Evolutionary conservation across 139 green algal species (phyloP), one percentile per base, ranked within the genome.

Genomic region (Chlorella vulgaris): DNA sequence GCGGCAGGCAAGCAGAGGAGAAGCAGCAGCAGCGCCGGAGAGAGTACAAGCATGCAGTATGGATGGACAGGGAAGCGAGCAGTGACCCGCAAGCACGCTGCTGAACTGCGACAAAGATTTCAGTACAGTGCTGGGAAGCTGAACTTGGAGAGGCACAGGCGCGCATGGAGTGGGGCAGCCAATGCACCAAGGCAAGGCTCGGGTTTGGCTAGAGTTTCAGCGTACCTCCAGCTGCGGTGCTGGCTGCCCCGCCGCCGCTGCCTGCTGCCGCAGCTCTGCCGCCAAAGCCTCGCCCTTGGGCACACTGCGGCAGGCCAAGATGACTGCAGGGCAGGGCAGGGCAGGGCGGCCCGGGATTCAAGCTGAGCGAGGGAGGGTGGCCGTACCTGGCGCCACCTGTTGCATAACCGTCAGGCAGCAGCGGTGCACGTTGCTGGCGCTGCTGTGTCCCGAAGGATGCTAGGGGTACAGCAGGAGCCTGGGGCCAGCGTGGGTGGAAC

Each of bases 261-360:
- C 86, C 22, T 84, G 66, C 4, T 43, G 76, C 51, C 86, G 36
- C 33, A 95, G 81, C 39, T 84, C 47, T 63, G 74, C 19, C 43
- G 74, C 78, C 58, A 96, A 74, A 28, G 81, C 80, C 47, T 91
- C 74, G 0, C 92, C 92, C 5, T 83, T 76, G 7, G 69, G 35
- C 7, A 71, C 15, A 83, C 81, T 93, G 29, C 93, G 85, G 81
- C 93, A 97, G 0, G 92, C 93, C 31, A 97, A 73, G 21, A 96
- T 80, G 18, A 97, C 89, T 95, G 90, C 76, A 84, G 18, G 4
- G 7, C 1, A 36, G 38, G 35, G 29, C 5, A 47, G 63, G 29
- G 29, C 60, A 13, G n/a, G 7, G 28, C 26, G 13, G 15, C 13
- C 21, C n/a, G 60, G 26, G n/a, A 68, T n/a, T n/a, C n/a, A n/a